phyloP scores from a whole-genome alignment of 2,329 filamentous ascomycete species.

The Epichloe baconii region DNA sequence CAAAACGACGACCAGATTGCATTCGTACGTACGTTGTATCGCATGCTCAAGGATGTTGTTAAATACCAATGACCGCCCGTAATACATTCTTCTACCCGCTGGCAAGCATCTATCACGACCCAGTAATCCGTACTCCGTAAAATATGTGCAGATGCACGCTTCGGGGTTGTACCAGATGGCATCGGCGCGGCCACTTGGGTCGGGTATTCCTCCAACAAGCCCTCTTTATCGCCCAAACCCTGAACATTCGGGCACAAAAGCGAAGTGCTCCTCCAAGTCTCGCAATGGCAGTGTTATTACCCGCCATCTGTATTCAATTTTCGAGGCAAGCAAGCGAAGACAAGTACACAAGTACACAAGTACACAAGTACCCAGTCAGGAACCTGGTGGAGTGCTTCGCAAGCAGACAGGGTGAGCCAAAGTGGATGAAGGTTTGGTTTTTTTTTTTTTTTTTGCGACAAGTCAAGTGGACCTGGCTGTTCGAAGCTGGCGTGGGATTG shows the following conservation, averaged over 20 bases:
- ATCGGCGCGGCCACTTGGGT: background rate
- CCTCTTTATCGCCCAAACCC: background rate
- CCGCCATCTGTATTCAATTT: too few species aligned
- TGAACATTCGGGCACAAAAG: background rate
- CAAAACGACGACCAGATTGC: background rate
- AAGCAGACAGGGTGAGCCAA: background rate
- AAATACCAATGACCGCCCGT: background rate
- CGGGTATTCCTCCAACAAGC: background rate
- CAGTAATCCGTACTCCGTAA: too few species aligned
- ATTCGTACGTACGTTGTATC: background rate
- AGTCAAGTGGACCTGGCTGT: slow-evolving; percentile 1
- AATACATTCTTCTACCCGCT: background rate
- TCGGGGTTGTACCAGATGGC: background rate
- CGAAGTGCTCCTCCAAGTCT: background rate
- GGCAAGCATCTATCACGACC: background rate
- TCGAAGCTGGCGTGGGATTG: background rate
- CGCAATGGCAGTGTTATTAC: too few species aligned
- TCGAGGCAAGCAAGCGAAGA: too few species aligned
- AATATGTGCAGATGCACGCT: background rate
- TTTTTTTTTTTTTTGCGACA: background rate
- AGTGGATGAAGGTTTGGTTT: background rate
- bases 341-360: too few species aligned
- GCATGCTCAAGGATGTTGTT: background rate
- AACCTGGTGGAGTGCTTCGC: background rate
- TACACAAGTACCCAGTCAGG: background rate